These are phyloP conservation scores for Fusarium anguioides DNA, from an alignment of 2,329 filamentous ascomycete species.

Conservation along the genomic window DNA sequence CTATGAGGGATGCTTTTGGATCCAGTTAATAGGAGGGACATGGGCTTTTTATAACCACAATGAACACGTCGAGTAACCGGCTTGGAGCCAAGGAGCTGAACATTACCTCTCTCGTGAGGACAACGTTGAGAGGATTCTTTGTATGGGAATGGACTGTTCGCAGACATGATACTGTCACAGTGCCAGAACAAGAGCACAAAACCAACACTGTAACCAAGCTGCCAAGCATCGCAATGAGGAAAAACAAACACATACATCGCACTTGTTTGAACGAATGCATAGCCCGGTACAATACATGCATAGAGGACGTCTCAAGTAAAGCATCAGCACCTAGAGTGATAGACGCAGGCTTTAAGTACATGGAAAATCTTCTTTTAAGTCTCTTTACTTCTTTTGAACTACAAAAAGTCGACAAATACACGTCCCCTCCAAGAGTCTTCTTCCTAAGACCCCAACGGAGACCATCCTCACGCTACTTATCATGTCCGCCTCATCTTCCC, in stretches of 20 bases:
- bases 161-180: background rate
- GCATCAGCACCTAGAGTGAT: background rate
- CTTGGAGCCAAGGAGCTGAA: background rate
- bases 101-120: background rate
- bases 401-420: constrained; percentile 42
- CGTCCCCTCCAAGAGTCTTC: constrained; percentile 23
- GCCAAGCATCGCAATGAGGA: background rate
- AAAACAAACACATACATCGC: too few species aligned
- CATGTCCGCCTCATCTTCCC: constrained; percentile 12
- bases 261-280: background rate
- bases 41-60: background rate
- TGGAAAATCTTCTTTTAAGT: constrained; percentile 28
- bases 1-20: background rate
- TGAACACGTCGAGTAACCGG: background rate
- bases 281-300: too few species aligned
- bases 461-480: constrained; percentile 30
- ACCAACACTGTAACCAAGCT: background rate
- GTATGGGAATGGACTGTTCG: background rate
- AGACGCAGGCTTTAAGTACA: background rate
- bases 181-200: background rate
- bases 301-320: background rate
- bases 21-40: background rate
- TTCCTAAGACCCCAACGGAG: constrained; percentile 15
- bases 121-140: background rate
- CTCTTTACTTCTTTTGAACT: constrained; percentile 36